Evolutionary conservation across 1,284 basidiomycete species (phyloP).

Genomic region (Moniliella sp.): DNA sequence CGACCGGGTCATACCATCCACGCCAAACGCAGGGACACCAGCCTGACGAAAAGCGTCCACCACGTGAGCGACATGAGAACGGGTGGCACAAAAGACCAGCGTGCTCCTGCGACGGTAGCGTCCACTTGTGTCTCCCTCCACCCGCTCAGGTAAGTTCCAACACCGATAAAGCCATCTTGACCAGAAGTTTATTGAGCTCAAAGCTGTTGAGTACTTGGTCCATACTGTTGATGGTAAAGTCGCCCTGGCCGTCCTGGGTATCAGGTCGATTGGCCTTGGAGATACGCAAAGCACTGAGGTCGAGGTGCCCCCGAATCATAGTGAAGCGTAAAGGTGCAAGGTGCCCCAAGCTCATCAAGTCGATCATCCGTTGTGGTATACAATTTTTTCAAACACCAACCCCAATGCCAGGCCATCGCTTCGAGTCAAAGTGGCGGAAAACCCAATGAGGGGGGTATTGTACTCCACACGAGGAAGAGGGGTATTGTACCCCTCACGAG

Average conservation of each 20-base stretch:
- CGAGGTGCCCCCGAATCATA: slow-evolving; percentile 18
- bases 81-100: slow-evolving; percentile 68
- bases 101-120: no score
- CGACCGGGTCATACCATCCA: slow-evolving; percentile 49
- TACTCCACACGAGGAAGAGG: no score
- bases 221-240: slow-evolving; percentile 19
- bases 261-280: not conserved
- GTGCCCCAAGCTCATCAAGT: slow-evolving; percentile 57
- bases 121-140: not conserved
- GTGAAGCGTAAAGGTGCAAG: slow-evolving; percentile 30
- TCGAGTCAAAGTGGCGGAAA: slow-evolving; percentile 79
- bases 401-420: slow-evolving; percentile 75
- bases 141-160: not conserved
- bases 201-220: slow-evolving; percentile 18
- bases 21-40: slow-evolving; percentile 64
- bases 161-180: slow-evolving; percentile 24
- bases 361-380: slow-evolving; percentile 50
- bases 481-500: no score
- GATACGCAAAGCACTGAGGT: no score
- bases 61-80: slow-evolving; percentile 58
- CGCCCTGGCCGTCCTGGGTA: not conserved
- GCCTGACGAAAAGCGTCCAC: slow-evolving; percentile 53
- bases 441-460: slow-evolving; percentile 78
- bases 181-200: slow-evolving; percentile 18
- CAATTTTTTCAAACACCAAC: slow-evolving; percentile 69